These are phyloP conservation scores for Myxozyma lipomycoides DNA, from an alignment of 805 yeast genomes.

Conservation along the genomic window DNA sequence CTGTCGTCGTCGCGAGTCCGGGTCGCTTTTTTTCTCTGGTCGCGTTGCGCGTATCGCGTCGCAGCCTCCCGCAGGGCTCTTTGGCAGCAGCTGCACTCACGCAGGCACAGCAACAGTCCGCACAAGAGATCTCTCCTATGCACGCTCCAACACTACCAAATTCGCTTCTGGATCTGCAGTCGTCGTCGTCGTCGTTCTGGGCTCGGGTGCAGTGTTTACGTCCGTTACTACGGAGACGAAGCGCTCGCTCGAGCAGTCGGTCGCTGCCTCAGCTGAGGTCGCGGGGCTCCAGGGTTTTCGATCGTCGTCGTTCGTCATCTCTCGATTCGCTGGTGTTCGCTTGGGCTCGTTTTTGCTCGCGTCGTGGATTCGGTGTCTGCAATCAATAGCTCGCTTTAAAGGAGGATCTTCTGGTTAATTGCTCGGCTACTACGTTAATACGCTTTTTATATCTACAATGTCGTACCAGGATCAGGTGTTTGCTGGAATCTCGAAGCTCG, in stretches of 20 bases:
- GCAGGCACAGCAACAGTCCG: too few relatives aligned
- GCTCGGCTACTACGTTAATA: too few relatives aligned
- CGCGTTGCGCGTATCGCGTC: too few relatives aligned
- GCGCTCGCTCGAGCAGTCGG: not conserved
- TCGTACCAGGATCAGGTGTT: conserved; percentile 33
- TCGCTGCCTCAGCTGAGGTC: not conserved
- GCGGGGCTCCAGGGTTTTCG: not conserved
- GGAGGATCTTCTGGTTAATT: not conserved
- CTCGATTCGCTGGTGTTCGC: not conserved
- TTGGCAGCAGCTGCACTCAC: too few relatives aligned
- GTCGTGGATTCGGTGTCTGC: not conserved
- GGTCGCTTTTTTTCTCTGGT: not conserved
- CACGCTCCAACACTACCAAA: too few relatives aligned
- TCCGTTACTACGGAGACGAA: not conserved
- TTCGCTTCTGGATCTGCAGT: too few relatives aligned
- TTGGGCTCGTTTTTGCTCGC: too few relatives aligned
- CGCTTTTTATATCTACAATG: too few relatives aligned
- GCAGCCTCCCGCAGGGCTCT: too few relatives aligned
- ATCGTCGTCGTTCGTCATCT: not conserved
- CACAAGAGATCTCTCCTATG: too few relatives aligned
- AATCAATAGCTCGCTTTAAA: not conserved
- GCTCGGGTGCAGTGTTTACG: too few relatives aligned
- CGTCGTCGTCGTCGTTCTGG: too few relatives aligned
- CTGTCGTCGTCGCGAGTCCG: not conserved
- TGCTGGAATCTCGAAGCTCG: conserved; percentile 31